Evolutionary conservation across 768 basidiomycete species (phyloP), one percentile per base, ranked within the genome.

Genomic region (Suillus variegatus): DNA sequence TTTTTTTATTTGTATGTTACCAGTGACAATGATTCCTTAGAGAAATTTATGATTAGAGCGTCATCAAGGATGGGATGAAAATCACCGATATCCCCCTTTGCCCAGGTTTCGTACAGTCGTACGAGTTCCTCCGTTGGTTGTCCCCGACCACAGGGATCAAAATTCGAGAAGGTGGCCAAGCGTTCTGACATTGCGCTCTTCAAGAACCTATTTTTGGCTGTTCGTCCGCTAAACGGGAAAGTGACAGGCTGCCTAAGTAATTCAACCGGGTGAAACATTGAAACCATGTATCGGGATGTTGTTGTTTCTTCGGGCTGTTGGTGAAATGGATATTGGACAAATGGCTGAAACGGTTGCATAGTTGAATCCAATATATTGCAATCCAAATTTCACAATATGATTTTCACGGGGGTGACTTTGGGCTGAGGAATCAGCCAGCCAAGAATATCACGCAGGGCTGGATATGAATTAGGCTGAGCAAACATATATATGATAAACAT

Each of bases 111-210:
- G 57, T 77, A 77, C 2, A 77, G 74, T 28, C 76, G 73, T 51
- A 75, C 46, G 12, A 77, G 75, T 62, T 77, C 77, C 32, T 78
- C 77, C 1, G 77, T 77, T 25, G 76, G 76, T 28, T 66, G 69
- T 20, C 76, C 76, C 8, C 76, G 76, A 1, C 74, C 68, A 58
- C 38, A 64, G 4, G 76, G 74, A 54, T 78, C 73, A 36, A 65
- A 66, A 18, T 73, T 51, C 1, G 77, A 78, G 55, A 78, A 77
- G 1, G 77, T 77, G 4, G 76, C 76, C 49, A 77, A 71, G 14
- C 77, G 74, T 55, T 77, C 76, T 6, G 76, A 78, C 76, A 77
- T 78, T 1, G 76, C 76, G 61, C 76, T 76, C 66, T 77, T 77
- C 73, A 77, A 68, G 60, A 77, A 36, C 61, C 64, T 77, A 63